Evolutionary conservation across 257 asterid species (phyloP), one percentile per base, ranked within the genome.

Genomic region (Solanum etuberosum): DNA sequence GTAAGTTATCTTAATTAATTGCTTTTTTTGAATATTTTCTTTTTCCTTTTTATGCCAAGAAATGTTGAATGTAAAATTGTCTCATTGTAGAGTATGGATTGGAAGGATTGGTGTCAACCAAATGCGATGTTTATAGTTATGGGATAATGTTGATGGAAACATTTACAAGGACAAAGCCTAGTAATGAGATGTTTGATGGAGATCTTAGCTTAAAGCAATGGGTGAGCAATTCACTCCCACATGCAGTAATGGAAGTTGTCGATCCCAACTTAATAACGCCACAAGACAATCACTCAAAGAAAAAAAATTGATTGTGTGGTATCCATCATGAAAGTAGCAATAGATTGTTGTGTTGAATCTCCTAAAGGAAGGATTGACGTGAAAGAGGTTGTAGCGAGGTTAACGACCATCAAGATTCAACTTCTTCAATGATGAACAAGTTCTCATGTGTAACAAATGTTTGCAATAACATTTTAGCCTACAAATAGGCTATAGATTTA

Each of bases 151-250:
- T 65, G 34, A 25, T 25, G 7, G 20, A 25, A 63, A 65, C 16
- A 13, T 65, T 65, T 65, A 65, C 72, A 65, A 65, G 72, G 34
- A 65, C 32, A 63, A 63, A 18, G 18, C 9, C 3, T 65, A 65
- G 29, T 65, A 90, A 89, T 48, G 21, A 48, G 21, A 92, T 89
- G 89, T 89, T 90, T 16, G 86, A 67, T 18, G 9, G 63, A 20
- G 63, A 54, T 54, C 10, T 54, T 54, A 20, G 63, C 63, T 54
- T 18, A 18, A 54, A 54, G 2, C n/a, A 54, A 54, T 51, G 61
- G 61, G 61, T 51, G 61, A 51, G 9, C 23, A 51, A 51, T 51
- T 51, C 61, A 16, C 23, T 51, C 61, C 61, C 61, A 51, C 8
- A 51, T 16, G 61, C 21, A 51, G 21, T 51, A 51, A 51, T 51